phyloP scores from a whole-genome alignment of 345 rosid species.

The Citropsis articulata region DNA sequence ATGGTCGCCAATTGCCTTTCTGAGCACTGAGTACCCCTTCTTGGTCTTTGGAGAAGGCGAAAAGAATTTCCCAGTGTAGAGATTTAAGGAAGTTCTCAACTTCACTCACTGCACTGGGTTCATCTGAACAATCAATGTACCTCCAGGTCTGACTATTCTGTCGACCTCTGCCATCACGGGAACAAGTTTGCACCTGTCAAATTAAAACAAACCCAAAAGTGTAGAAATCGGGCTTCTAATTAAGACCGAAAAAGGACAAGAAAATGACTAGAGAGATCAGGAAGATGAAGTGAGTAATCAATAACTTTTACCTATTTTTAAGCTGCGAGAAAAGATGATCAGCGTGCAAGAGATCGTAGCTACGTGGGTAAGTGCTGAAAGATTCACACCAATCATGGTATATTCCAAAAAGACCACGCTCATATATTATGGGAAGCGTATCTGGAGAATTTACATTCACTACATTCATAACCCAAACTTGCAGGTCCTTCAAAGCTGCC shows the following conservation, averaged over 20 bases:
- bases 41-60: conserved; percentile 67
- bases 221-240: neutral
- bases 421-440: conserved; percentile 84
- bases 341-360: conserved; percentile 83
- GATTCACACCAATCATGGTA: conserved; percentile 98
- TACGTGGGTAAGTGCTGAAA: conserved; percentile 80
- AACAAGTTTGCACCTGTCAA: conserved; percentile 68
- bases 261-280: neutral
- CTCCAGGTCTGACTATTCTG: conserved; percentile 91
- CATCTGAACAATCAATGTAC: conserved; percentile 78
- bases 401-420: conserved; percentile 84
- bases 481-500: conserved; percentile 70
- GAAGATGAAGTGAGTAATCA: neutral
- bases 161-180: conserved; percentile 90
- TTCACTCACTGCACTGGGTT: conserved; percentile 57
- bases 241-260: neutral
- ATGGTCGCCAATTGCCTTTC: conserved; percentile 88
- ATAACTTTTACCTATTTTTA: conserved; percentile 44
- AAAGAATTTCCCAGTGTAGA: conserved; percentile 74
- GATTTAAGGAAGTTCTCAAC: conserved; percentile 77
- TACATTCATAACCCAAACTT: conserved; percentile 82
- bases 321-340: conserved; percentile 92
- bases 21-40: conserved; percentile 89
- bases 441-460: conserved; percentile 82
- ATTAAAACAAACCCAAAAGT: neutral